phyloP scores from a whole-genome alignment of 108 stramenopile genomes.

The Skeletonema potamos region DNA sequence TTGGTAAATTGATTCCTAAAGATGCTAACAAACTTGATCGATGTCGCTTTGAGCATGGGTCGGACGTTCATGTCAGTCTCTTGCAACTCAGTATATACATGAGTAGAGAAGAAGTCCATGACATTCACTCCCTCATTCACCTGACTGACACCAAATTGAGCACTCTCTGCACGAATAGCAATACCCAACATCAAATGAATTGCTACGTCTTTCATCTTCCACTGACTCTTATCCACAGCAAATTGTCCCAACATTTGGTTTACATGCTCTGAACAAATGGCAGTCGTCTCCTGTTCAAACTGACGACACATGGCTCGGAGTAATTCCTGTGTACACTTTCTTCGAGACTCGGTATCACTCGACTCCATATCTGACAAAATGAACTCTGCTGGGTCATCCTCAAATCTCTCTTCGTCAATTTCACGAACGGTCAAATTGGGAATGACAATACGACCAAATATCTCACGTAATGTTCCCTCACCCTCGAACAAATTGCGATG shows the following conservation, averaged over 20 bases:
- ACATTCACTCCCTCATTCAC: slow-evolving; percentile 83
- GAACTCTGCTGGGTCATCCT: slow-evolving; percentile 96
- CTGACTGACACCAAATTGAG: slow-evolving; percentile 81
- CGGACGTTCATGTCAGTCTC: slow-evolving; percentile 69
- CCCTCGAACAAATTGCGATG: slow-evolving; percentile 84
- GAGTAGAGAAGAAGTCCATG: slow-evolving; percentile 84
- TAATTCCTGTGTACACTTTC: slow-evolving; percentile 91
- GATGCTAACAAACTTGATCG: slow-evolving; percentile 93
- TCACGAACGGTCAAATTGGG: slow-evolving; percentile 94
- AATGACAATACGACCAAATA: slow-evolving; percentile 91
- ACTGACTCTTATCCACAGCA: slow-evolving; percentile 57
- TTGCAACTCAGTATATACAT: slow-evolving; percentile 88
- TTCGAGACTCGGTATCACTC: slow-evolving; percentile 90
- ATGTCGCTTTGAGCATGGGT: slow-evolving; percentile 92
- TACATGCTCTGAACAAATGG: slow-evolving; percentile 84
- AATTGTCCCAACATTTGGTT: slow-evolving; percentile 80
- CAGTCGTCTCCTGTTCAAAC: slow-evolving; percentile 83
- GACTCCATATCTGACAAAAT: slow-evolving; percentile 97
- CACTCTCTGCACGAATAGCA: slow-evolving; percentile 80
- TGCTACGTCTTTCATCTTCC: slow-evolving; percentile 94
- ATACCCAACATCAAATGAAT: slow-evolving; percentile 95
- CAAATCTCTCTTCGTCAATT: slow-evolving; percentile 90
- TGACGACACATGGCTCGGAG: slow-evolving; percentile 92
- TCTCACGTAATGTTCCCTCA: slow-evolving; percentile 79
- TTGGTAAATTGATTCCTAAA: slow-evolving; percentile 93